Evolutionary conservation across 495 filamentous ascomycete species (phyloP), one percentile per base, ranked within the genome.

Genomic region (Aspergillus sclerotiicarbonarius): DNA sequence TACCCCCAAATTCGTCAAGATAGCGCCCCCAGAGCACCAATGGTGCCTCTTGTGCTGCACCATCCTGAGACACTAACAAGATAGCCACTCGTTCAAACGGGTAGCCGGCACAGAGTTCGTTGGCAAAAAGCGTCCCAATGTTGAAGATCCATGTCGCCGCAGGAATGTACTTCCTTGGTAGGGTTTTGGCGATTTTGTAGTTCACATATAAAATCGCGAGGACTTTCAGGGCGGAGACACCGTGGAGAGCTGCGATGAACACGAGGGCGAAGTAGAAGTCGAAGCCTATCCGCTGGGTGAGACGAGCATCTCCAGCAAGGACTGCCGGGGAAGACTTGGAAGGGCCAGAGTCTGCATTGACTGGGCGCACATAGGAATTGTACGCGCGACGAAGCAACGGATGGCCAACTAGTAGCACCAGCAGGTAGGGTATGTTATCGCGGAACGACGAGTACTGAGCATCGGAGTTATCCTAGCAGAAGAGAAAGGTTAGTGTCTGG

Each of bases 71-170:
- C 6, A 71, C 57, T 25, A 94, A 58, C 10, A 84, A 68, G 12
- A 71, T 64, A 3, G 84, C 81, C 4, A 96, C 80, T 10, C 75
- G 73, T 16, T 77, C 79, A 51, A 90, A 87, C 29, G 78, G 83
- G 69, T 96, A 98, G 4, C 94, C 94, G 29, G 77, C 70, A 53
- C 77, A 86, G 10, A 97, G 67, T 68, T 99, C 95, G 67, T 98
- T 99, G 45, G 88, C 87, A 64, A 99, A 97, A 48, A 99, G 70
- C 4, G 85, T 87, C 53, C 75, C 80, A 59, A 98, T 84, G 69
- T 96, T 96, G 79, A 96, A 98, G n/a, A 81, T 71, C 94, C 95
- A 99, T 3, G 92, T 96, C n/a, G 78, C 86, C 3, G 73, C 73
- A 0, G 90, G 89, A 6, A 95, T 75, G 63, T 85, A 87, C 10